Base-by-base conservation (phyloP, 1,284 basidiomycete genomes). In the Apiotrichum sp. region DNA sequence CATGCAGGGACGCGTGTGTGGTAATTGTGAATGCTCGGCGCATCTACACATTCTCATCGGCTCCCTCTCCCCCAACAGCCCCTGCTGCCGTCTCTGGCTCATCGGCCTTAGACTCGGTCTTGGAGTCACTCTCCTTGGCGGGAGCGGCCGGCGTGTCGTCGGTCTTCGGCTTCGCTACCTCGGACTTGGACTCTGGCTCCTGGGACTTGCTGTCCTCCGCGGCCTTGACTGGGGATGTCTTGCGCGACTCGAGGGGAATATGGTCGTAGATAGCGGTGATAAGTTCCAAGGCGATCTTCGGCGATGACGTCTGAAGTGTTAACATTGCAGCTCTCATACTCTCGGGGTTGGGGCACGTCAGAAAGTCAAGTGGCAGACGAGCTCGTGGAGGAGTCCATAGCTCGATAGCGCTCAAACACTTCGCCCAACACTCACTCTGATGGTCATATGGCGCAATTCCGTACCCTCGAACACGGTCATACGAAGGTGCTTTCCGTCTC, bases 401-500 rank as follows among this genome's bases (percentile, higher is more conserved):
- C 36, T 6, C 36, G 6, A 13, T 13, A 13, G 13, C 36, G 36
- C 36, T 6, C 36, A 38, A 13, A 50, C 36, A 38, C 36, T 38
- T 38, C n/a, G n/a, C 7, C 13, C 36, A 13, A 7, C 22, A 77
- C 84, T 63, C 65, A 90, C 89, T 75, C 86, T 81, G 53, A 93
- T 75, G 68, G 89, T 89, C 66, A 90, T 86, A 63, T 89, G 85
- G 11, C 80, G 80, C 13, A 84, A 80, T 44, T 71, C 72, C n/a
- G 82, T 82, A 49, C 80, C 78, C 66, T 89, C 86, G 52, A 90
- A 84, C 32, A 84, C 83, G 64, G 85, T 87, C 73, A 89, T 86
- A 53, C 87, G 80, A 63, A 93, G 73, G 74, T 89, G 90, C 88
- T 76, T 91, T 84, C 55, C 88, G 84, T 67, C 88, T 45, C 74